Conservation (phyloP, 1,284 basidiomycete species). For the Malassezia brasiliensis region DNA sequence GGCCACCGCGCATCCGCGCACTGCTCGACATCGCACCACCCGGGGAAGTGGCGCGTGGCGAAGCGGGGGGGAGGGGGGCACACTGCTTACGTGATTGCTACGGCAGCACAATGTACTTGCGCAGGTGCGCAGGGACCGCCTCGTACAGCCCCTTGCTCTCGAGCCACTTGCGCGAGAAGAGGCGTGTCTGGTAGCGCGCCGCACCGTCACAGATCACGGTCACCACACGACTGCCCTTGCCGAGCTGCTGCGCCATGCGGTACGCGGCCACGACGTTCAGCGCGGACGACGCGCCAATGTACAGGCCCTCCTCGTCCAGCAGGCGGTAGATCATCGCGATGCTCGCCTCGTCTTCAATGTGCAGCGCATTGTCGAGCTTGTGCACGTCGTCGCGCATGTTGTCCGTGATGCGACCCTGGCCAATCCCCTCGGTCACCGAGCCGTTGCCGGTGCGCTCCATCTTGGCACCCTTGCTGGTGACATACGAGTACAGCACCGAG, state of each 20-base stretch:
- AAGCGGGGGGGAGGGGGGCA: neutral
- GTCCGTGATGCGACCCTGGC: constrained; percentile 91
- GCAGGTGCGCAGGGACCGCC: constrained; percentile 72
- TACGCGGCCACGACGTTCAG: constrained; percentile 89
- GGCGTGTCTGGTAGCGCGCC: constrained; percentile 86
- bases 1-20: neutral
- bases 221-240: constrained; percentile 67
- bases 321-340: constrained; percentile 89
- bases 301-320: constrained; percentile 83
- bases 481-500: constrained; percentile 76
- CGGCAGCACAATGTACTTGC: constrained; percentile 75
- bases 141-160: constrained; percentile 67
- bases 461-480: constrained; percentile 66
- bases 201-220: constrained; percentile 92
- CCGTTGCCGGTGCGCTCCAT: constrained; percentile 70
- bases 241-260: constrained; percentile 75
- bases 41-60: neutral
- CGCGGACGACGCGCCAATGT: constrained; percentile 90
- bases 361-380: constrained; percentile 69
- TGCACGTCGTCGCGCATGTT: constrained; percentile 75
- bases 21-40: neutral
- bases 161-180: constrained; percentile 94
- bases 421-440: constrained; percentile 96
- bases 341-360: constrained; percentile 77
- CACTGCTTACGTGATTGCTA: constrained; percentile 16